Base-by-base conservation (phyloP, 805 yeast genomes). In the Metschnikowia henanensis region DNA sequence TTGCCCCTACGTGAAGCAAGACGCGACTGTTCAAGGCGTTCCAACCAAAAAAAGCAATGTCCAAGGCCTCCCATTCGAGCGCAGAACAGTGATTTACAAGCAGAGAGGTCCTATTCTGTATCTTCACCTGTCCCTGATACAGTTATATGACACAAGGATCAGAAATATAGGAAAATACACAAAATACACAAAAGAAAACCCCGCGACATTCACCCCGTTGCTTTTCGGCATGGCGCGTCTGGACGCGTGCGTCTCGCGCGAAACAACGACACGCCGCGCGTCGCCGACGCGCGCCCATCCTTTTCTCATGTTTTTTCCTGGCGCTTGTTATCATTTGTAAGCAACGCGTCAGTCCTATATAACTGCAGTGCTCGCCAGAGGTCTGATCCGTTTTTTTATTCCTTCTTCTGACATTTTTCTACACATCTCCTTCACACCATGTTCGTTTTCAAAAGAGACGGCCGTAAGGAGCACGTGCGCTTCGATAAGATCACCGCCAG, bases 401-500 rank as follows among this genome's bases (percentile, higher is more conserved):
- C 16, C 25, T 36, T 41, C 39, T 31, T 28, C 17, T 17, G 37
- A 33, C n/a, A n/a, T n/a, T n/a, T n/a, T 28, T 7, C 13, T 10
- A 33, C 31, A 13, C 28, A n/a, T 29, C 13, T 35, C 8, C 28
- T 28, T 16, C 21, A 7, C 25, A 9, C 41, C 36, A 88, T 89
- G 95, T 87, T 80, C 67, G 96, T 90, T 58, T 77, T 74, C 62
- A 89, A 89, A 66, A 84, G 96, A 80, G 95, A 89, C 72, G 97
- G 97, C 56, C 92, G 84, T 66, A 81, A 84, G 68, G 97, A 90
- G 72, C 94, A 92, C 30, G 97, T 91, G 47, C 86, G 91, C 64
- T 91, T 91, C 67, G 97, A 91, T 68, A 91, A 92, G 69, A 92
- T 94, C 76, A 92, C 98, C 42, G 96, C 98, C 38, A 66, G 76